Evolutionary conservation across 176 grass and related monocot species (phyloP), one percentile per base, ranked within the genome.

Genomic region (Guadua angustifolia): DNA sequence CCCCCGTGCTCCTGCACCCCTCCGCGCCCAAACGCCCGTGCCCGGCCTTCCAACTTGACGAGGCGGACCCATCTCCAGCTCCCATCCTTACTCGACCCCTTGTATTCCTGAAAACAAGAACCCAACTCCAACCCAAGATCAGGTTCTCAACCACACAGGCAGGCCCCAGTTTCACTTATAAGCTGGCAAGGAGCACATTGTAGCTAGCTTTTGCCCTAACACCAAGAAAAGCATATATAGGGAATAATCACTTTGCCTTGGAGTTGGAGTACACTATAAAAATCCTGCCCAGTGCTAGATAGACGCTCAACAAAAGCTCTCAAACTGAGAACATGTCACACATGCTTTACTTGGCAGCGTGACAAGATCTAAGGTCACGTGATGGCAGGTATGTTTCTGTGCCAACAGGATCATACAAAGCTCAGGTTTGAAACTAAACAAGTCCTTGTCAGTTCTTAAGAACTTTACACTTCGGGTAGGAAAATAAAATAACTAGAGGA

Each of bases 1-100:
- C 88, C 9, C 88, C 88, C 36, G 78, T 89, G 83, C 83, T 86
- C 45, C 52, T 46, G 88, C 82, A 76, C 18, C 88, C 73, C 35
- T 86, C 69, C 0, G 51, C 38, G 53, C 53, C 53, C 53, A 56
- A 8, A 3, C 53, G 19, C 53, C 52, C 52, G 6, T 55, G 52
- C 52, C 6, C 18, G 55, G 58, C 19, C 58, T 22, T n/a, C 55
- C 56, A 11, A 11, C 21, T n/a, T 7, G 42, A 4, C 19, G 67
- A 5, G 19, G 40, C 9, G 17, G 58, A 45, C 24, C 42, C 76
- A 64, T 3, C 58, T 33, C 9, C 76, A 1, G 6, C 76, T 7
- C 76, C 76, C 76, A 79, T 79, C 42, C 75, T 46, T 15, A 19
- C 57, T 19, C 57, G 3, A 9, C 11, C 22, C 56, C 38, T 15